Evolutionary conservation across 2,329 filamentous ascomycete species (phyloP).

Genomic region (Fusarium fujikuroi): DNA sequence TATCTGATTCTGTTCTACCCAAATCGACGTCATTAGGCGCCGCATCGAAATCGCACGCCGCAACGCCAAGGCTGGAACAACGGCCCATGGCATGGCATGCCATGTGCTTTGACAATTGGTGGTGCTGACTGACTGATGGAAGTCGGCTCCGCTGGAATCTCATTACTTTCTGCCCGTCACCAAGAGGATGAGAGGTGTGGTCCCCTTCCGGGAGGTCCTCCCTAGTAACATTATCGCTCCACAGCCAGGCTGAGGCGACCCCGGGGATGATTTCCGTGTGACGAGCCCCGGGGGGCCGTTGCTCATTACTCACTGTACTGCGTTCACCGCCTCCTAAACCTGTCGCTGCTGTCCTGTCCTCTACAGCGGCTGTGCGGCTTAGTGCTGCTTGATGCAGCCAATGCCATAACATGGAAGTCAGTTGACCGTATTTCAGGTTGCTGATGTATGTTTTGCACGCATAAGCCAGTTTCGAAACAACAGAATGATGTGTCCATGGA

Average conservation of each 20-base stretch:
- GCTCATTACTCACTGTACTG: slow-evolving; percentile 18
- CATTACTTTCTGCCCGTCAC: slow-evolving; percentile 25
- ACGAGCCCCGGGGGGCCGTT: slow-evolving; percentile 37
- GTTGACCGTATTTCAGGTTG: slow-evolving; percentile 32
- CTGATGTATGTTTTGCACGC: slow-evolving; percentile 21
- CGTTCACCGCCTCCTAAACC: slow-evolving; percentile 44
- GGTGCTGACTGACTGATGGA: slow-evolving; percentile 15
- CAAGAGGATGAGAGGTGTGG: slow-evolving; percentile 28
- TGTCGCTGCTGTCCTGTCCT: slow-evolving; percentile 17
- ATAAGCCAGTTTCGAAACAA: slow-evolving; percentile 27
- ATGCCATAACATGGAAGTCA: slow-evolving; percentile 27
- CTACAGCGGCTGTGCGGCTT: slow-evolving; percentile 21
- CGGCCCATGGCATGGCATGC: slow-evolving; percentile 30
- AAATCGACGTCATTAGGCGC: slow-evolving; percentile 42
- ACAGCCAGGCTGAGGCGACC: slow-evolving; percentile 41
- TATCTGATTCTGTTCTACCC: slow-evolving; percentile 30
- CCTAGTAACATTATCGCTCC: slow-evolving; percentile 35
- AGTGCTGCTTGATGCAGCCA: slow-evolving; percentile 27
- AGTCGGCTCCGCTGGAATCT: slow-evolving; percentile 30
- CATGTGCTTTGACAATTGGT: slow-evolving; percentile 39
- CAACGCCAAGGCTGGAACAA: slow-evolving; percentile 36
- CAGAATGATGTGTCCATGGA: slow-evolving; percentile 16
- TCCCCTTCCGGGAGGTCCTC: slow-evolving; percentile 28
- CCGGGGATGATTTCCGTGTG: slow-evolving; percentile 45
- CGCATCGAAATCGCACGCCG: slow-evolving; percentile 18